Base-by-base conservation (phyloP, 2,329 filamentous ascomycete genomes). In the Aspergillus cejpii region DNA sequence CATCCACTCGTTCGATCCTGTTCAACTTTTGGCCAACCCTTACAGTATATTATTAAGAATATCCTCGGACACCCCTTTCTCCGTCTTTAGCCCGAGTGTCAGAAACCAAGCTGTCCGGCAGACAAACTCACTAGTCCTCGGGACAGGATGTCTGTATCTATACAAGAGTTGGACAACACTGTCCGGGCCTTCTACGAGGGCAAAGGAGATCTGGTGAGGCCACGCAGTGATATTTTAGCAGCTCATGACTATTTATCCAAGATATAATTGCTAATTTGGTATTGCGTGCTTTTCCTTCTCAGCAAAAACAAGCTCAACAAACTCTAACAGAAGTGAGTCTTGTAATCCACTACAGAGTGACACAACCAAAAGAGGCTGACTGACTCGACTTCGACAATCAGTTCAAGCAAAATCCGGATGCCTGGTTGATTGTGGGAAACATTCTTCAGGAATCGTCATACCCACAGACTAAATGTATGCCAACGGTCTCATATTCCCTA, bases 361-460 rank as follows among this genome's bases (percentile, higher is more conserved):
- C 10, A 26, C 10, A 26, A 27, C 17, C 10, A n/a, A 7, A n/a
- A 44, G 8, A 44, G 8, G 24, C 10, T 19, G 14, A 39, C 41
- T 41, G 26, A 54, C 57, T 53, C 33, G 17, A 37, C 46, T 54
- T 39, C 34, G 53, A 47, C 41, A 20, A 50, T 7, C 62, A 97
- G 87, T 98, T 98, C 79, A 97, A 97, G 71, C 92, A 97, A 75
- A 94, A 97, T 63, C 90, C 91, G 47, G 92, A 98, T 74, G 85
- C 92, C 48, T 98, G 92, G 92, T 80, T 97, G 55, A 81, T 96
- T 67, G 92, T 97, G 61, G 92, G 96, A 67, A 90, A 95, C 73
- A 95, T 98, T 62, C 80, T 98, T 51, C 85, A 91, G 70, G 86
- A 94, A 68, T 87, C 92, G 53, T 84, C 84, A 67, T 94, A 96